phyloP scores from a whole-genome alignment of 2,329 filamentous ascomycete genomes.

The Blastomyces gilchristii region DNA sequence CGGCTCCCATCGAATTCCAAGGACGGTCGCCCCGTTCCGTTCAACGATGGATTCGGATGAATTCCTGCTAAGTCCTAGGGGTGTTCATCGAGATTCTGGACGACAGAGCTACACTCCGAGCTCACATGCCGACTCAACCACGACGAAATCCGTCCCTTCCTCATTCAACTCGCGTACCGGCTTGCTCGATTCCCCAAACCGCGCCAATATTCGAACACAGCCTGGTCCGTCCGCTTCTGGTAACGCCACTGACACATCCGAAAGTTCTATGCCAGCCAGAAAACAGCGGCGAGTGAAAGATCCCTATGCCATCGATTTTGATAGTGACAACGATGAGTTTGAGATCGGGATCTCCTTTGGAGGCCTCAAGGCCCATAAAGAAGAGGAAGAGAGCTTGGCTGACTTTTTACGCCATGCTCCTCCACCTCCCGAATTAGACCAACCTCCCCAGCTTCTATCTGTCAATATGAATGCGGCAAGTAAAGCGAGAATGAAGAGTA shows the following conservation, averaged over 20 bases:
- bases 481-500: conserved; percentile 16
- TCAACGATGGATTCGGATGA: conserved; percentile 81
- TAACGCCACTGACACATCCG: not conserved
- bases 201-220: conserved; percentile 22
- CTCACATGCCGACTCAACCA: conserved; percentile 43
- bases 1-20: conserved; percentile 62
- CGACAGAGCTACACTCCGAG: conserved; percentile 33
- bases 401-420: conserved; percentile 40
- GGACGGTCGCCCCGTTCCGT: conserved; percentile 74
- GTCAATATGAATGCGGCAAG: conserved; percentile 14
- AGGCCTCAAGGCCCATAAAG: conserved; percentile 22
- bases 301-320: conserved; percentile 81
- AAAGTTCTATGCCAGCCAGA: conserved; percentile 44
- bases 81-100: conserved; percentile 22
- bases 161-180: conserved; percentile 67
- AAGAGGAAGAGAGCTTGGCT: conserved; percentile 39
- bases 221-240: not conserved
- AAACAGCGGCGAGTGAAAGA: conserved; percentile 73
- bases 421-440: conserved; percentile 28
- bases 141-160: conserved; percentile 45
- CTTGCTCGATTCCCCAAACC: conserved; percentile 42
- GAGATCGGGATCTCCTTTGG: conserved; percentile 42
- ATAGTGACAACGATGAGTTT: conserved; percentile 60
- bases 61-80: conserved; percentile 29
- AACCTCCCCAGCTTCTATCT: conserved; percentile 24